Base-by-base conservation (phyloP, 2,329 filamentous ascomycete species). In the Mycogone perniciosa region DNA sequence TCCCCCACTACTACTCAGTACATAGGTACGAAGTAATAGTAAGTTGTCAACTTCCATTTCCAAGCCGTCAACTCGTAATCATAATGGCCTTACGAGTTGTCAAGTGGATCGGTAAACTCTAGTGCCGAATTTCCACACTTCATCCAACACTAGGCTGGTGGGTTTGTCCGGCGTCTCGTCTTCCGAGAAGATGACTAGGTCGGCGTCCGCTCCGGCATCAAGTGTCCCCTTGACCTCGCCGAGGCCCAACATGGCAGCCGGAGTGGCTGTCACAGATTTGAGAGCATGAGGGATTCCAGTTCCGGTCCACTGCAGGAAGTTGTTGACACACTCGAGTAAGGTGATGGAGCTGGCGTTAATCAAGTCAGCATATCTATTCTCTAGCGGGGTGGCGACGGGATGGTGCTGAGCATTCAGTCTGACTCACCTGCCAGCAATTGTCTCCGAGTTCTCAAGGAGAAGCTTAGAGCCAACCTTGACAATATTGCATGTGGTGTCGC, bases 271-370 rank as follows among this genome's bases (percentile, higher is more conserved):
- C 31, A 91, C 88, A 7, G 86, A 80, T 56, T 78, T 80, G 42
- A 93, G 68, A 1, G 85, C 87, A 61, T 84, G 77, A 0, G 86
- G 80, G 34, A 91, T 76, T 34, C 75, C 76, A 5, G 81, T 78
- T 10, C 84, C 85, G 1, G 84, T 84, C 84, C 85, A 92, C 52
- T 77, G 78, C 58, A 89, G 73, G 65, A 93, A 91, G 67, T 93
- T 93, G 62, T 83, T 86, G 49, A 91, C 82, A 60, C 89, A 93
- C 59, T 92, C 86, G 38, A 91, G 77, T n/a, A 95, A 74, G 6
- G 85, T 84, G 47, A 85, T 82, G 39, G 82, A 83, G 59, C 81
- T 85, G 47, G 38, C 43, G 20, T 31, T 29, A 5, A 20, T 45
- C 40, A 27, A 27, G 13, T 13, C 6, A 43, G 40, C 40, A 11